Evolutionary conservation across 2,329 filamentous ascomycete species (phyloP), one percentile per base, ranked within the genome.

Genomic region (Xylariomycetidae sp.): DNA sequence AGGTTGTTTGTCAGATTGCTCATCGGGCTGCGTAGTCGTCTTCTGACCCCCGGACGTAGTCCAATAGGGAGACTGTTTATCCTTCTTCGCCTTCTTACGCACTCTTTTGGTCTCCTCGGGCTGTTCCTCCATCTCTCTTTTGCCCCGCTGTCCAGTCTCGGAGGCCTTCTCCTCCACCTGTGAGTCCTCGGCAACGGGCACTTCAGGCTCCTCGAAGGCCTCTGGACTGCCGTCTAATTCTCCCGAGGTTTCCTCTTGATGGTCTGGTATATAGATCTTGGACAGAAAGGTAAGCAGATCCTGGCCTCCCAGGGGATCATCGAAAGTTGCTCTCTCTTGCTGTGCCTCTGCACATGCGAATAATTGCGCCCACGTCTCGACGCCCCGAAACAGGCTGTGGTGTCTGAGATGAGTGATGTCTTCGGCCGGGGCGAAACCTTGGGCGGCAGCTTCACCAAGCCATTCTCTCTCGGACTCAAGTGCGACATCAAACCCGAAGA

Each of bases 331-430:
- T 27, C 45, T 43, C 9, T 53, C 38, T 29, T 33, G 48, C 44
- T 62, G 36, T 3, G 52, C 27, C 13, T 23, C 31, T 3, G 60
- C 61, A 29, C 57, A 57, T 12, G 41, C 44, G 14, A 63, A 34
- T 25, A 57, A 45, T 42, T 60, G 51, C 11, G 56, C 42, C 50
- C 55, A 61, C 27, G 60, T 51, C 28, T 63, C 59, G 8, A 46
- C 32, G 1, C 56, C 56, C 8, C 53, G 52, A 26, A 53, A 35
- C 2, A 64, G 41, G 28, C 57, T 54, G 7, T 53, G 36, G 12
- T 31, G 31, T 7, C 40, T 33, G 16, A 63, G 40, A 8, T 48
- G 28, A 9, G 45, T 36, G 31, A 62, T 33, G 5, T 58, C 55
- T 0, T 49, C 45, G 3, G 36, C 37, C 3, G 48, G 38, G 3